A percentile compares a stretch with the other conserved stretches of the same genome.
phyloP scores from a whole-genome alignment of 2,329 filamentous ascomycete genomes.

The Hypoxylon sp. region DNA sequence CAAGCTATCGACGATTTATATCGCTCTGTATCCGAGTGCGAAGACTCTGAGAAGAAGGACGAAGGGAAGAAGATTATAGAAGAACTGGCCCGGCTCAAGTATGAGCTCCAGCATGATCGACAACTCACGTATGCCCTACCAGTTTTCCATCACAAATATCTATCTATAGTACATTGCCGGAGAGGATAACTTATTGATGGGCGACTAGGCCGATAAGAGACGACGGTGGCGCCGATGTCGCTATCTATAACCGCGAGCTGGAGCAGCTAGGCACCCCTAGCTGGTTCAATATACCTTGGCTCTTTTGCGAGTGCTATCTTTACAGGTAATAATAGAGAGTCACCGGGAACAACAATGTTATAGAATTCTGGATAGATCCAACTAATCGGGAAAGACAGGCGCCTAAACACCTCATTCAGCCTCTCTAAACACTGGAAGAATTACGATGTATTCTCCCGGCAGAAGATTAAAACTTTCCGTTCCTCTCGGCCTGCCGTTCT shows the following conservation, averaged over 20 bases:
- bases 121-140: constrained; percentile 74
- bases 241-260: constrained; percentile 88
- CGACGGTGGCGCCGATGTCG: constrained; percentile 82
- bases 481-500: constrained; percentile 90
- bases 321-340: constrained; percentile 74
- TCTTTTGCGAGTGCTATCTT: constrained; percentile 94
- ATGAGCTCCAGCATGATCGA: constrained; percentile 93
- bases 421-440: constrained; percentile 85
- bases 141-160: not conserved
- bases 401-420: constrained; percentile 83
- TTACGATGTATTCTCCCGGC: constrained; percentile 90
- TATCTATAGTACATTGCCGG: not conserved
- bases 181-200: not conserved
- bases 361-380: not conserved
- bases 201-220: constrained; percentile 76
- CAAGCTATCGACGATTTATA: constrained; percentile 96
- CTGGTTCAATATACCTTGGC: constrained; percentile 91
- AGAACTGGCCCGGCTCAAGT: constrained; percentile 86
- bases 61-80: constrained; percentile 92
- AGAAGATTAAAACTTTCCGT: constrained; percentile 93
- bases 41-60: constrained; percentile 74
- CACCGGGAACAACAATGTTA: constrained; percentile 11
- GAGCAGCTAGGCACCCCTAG: constrained; percentile 78
- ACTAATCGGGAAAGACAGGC: constrained; percentile 61
- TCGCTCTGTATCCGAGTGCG: constrained; percentile 73